Base-by-base conservation (phyloP, 345 rosid species). In the Zanthoxylum bungeanum region DNA sequence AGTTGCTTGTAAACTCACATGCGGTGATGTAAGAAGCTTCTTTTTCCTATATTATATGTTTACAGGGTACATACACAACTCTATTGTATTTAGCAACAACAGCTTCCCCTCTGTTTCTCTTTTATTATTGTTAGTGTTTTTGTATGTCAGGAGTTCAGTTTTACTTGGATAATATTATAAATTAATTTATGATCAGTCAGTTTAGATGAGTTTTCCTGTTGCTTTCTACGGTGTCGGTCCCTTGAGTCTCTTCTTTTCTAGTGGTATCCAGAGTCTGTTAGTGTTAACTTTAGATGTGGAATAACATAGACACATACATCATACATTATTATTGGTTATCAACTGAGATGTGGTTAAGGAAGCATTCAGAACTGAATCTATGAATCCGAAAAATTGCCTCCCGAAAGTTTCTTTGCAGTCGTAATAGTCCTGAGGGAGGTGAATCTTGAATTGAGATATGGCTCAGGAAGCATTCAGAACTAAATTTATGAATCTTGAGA, bases 1-100 rank as follows among this genome's bases (percentile, higher is more conserved):
- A 4, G 80, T 90, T 71, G 99, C 98, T 69, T 92, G 99, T 81
- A 95, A 79, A 82, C 98, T 95, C 80, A 95, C 99, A 0, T 95
- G 99, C 78, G 99, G 99, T 60, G 79, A 86, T 76, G 99, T 94
- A 86, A 92, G 92, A 65, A 74, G 64, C 76, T 78, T 53, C 68
- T 76, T 25, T 71, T 36, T 24, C 4, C 63, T 34, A 44, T 44
- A 17, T 6, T 9, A 27, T 74, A 59, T 60, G 49, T 51, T 11
- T 52, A 16, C 25, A 1, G 5, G 62, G 66, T 70, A 31, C 27
- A 8, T 57, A 22, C 14, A 5, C 62, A 34, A 39, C 33, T 55
- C 36, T 60, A 31, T 17, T 53, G 51, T 17, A 30, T 31, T 55
- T 25, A 58, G 24, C 8, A 40, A 12, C 21, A n/a, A 60, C 30